Evolutionary conservation across 225 moss, liverwort and hornwort species (phyloP).

Genomic region (Pseudisothecium myosuroides): DNA sequence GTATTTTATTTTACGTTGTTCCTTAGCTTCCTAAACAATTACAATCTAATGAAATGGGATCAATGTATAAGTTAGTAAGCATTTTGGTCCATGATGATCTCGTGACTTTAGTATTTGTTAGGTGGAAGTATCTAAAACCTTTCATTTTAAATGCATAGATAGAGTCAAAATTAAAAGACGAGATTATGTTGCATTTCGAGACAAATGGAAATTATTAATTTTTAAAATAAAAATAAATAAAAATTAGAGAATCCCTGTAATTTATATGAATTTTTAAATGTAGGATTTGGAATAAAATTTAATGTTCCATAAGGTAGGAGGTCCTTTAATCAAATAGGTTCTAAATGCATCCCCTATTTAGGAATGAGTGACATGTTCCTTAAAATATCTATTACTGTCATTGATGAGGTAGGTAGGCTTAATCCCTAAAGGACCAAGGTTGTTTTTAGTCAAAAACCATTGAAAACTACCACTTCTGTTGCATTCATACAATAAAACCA

Average conservation of each 20-base stretch:
- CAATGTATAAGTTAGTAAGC: too few relatives aligned
- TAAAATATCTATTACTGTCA: too few relatives aligned
- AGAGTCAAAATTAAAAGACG: background rate
- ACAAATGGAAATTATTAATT: background rate
- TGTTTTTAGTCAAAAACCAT: too few relatives aligned
- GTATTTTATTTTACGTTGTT: background rate
- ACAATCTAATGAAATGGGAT: background rate
- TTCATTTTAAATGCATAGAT: background rate
- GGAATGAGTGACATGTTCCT: too few relatives aligned
- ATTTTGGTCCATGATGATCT: background rate
- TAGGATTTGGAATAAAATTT: accelerated
- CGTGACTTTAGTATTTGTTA: background rate
- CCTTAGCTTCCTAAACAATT: accelerated
- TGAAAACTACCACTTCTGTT: too few relatives aligned
- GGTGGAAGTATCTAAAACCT: background rate
- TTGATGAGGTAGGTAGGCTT: too few relatives aligned
- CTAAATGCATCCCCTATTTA: too few relatives aligned
- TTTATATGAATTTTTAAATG: background rate
- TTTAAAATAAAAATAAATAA: background rate
- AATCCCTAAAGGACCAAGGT: too few relatives aligned
- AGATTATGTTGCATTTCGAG: background rate
- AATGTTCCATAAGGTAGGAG: accelerated
- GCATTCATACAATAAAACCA: too few relatives aligned
- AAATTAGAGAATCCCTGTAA: background rate
- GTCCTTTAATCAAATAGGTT: too few relatives aligned